Base-by-base conservation (phyloP, 2,329 filamentous ascomycete species). In the Pseudopithomyces maydicus region DNA sequence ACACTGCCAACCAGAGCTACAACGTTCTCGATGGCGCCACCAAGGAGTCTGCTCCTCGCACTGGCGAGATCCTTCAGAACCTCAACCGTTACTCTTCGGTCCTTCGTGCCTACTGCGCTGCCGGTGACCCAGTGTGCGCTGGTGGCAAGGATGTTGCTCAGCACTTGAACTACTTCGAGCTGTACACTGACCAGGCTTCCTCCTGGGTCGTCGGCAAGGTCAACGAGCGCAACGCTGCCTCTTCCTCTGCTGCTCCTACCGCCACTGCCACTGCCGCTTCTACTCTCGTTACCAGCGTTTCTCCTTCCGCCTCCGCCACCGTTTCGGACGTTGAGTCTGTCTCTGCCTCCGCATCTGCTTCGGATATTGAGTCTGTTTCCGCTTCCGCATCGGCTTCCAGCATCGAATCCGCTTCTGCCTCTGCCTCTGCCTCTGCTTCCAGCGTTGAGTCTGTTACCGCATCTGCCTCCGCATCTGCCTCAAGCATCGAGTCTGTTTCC, bases 91-190 rank as follows among this genome's bases (percentile, higher is more conserved):
- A 63, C 59, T 79, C 82, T 19, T 64, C 68, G 8, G 83, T 83
- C 63, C 83, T 88, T 59, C 77, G 86, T 74, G 84, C 84, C 11
- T 88, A 88, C 78, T 88, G 86, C 68, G 84, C 88, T 62, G 76
- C 80, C 14, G 67, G 81, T 6, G 86, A 88, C 61, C 85, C 85
- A 0, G 87, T 85, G 73, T 88, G 86, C 78, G 88, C 84, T 71
- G 84, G 83, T 44, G 86, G 86, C 49, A 84, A 79, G 65, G 78
- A 87, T 60, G 77, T 80, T 32, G 79, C 81, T 60, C 79, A 81
- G 17, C 86, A 88, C 69, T 81, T 86, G 68, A 80, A 82, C 52
- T 88, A 88, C 60, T 85, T 82, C 50, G 57, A 68, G 51, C 20
- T 48, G 41, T 65, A 64, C 61, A 62, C 62, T 45, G 61, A 65